Conservation (phyloP, 768 basidiomycete species). For the Suillus sp. region DNA sequence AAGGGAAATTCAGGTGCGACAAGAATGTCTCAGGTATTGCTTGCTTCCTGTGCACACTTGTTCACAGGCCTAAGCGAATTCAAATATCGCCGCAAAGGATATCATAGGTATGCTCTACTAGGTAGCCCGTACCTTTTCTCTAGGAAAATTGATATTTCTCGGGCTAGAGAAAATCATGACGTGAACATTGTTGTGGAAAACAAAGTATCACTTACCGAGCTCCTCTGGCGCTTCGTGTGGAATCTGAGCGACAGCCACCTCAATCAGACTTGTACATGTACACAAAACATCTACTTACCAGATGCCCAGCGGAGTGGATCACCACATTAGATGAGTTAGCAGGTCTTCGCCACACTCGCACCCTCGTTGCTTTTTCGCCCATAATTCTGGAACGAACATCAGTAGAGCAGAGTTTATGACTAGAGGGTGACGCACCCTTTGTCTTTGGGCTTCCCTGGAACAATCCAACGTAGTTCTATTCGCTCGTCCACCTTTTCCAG, state of each 20-base stretch:
- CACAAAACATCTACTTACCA: constrained; percentile 23
- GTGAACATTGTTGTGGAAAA: background rate
- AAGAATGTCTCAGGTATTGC: background rate
- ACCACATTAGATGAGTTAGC: constrained; percentile 31
- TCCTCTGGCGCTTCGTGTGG: constrained; percentile 32
- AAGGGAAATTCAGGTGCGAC: background rate
- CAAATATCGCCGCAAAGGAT: background rate
- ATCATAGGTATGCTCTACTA: constrained; percentile 2
- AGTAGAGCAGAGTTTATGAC: background rate
- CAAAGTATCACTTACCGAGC: constrained; percentile 25
- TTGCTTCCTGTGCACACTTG: background rate
- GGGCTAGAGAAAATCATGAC: background rate
- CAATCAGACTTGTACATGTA: background rate
- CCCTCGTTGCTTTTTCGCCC: constrained; percentile 16
- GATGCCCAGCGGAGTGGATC: constrained; percentile 30
- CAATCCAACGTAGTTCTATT: constrained; percentile 33
- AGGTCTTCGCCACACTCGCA: constrained; percentile 35
- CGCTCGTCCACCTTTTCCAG: constrained; percentile 27
- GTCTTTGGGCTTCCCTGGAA: constrained; percentile 21
- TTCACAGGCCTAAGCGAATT: background rate
- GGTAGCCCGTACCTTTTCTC: background rate
- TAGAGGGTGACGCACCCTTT: constrained; percentile 16
- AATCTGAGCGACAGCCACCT: constrained; percentile 20
- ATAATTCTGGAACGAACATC: constrained; percentile 17
- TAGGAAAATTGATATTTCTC: background rate